Evolutionary conservation across 2,329 filamentous ascomycete genomes (phyloP).

Genomic region (Calonectria naviculata): DNA sequence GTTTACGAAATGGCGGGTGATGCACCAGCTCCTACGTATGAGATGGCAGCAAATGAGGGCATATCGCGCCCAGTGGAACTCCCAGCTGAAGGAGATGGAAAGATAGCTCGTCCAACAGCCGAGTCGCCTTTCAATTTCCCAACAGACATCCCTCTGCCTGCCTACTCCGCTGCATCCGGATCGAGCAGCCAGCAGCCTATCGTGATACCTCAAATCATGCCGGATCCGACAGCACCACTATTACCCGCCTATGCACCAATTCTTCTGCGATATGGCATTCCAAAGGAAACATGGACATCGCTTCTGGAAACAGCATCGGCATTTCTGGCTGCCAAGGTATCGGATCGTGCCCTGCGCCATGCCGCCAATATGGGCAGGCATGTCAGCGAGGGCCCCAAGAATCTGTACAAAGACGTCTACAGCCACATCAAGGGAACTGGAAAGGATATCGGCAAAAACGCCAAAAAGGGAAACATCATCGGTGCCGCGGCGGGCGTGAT

Average conservation of each 20-base stretch:
- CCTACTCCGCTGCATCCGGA: constrained; percentile 40
- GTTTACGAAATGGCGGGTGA: constrained; percentile 1
- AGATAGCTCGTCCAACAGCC: constrained; percentile 39
- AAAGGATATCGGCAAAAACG: constrained; percentile 46
- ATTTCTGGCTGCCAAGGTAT: constrained; percentile 57
- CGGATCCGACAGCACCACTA: constrained; percentile 50
- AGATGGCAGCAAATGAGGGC: not conserved
- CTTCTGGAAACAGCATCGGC: constrained; percentile 55
- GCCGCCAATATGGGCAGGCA: constrained; percentile 53
- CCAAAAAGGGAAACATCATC: constrained; percentile 52
- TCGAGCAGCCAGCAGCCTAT: constrained; percentile 43
- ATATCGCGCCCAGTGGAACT: not conserved
- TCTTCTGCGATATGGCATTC: constrained; percentile 52
- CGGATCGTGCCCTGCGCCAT: constrained; percentile 55
- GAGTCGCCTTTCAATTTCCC: constrained; percentile 55
- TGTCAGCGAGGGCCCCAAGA: constrained; percentile 48
- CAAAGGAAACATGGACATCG: constrained; percentile 46
- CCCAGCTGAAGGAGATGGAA: not conserved
- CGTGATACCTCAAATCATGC: constrained; percentile 52
- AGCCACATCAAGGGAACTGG: constrained; percentile 51
- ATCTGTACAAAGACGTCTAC: constrained; percentile 49
- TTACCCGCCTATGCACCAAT: constrained; percentile 50
- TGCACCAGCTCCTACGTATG: not conserved
- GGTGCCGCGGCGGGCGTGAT: constrained; percentile 50
- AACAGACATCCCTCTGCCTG: constrained; percentile 40